Evolutionary conservation across 2,329 filamentous ascomycete genomes (phyloP).

Genomic region (Monilinia vaccinii-corymbosi): DNA sequence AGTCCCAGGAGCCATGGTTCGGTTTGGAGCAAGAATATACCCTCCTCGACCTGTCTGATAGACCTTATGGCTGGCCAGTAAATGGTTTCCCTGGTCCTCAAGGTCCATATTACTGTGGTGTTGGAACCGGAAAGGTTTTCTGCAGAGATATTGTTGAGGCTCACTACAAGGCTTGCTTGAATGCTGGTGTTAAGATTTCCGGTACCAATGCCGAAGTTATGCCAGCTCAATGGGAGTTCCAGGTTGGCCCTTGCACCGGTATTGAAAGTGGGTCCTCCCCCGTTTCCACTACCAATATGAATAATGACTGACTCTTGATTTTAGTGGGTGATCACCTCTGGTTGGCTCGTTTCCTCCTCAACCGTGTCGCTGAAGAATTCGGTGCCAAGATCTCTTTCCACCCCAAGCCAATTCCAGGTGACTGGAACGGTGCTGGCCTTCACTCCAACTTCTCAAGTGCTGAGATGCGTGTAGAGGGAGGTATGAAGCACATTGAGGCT

Average conservation of each 20-base stretch:
- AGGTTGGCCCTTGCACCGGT: slow-evolving; percentile 81
- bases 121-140: slow-evolving; percentile 92
- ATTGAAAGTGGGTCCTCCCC: slow-evolving; percentile 57
- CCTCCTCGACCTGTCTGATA: slow-evolving; percentile 73
- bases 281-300: slow-evolving; percentile 3
- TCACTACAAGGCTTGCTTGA: slow-evolving; percentile 80
- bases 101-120: slow-evolving; percentile 96
- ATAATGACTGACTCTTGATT: slow-evolving; percentile 19
- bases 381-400: slow-evolving; percentile 91
- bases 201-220: slow-evolving; percentile 99
- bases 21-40: slow-evolving; percentile 98
- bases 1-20: slow-evolving; percentile 85
- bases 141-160: slow-evolving; percentile 96
- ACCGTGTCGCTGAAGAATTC: slow-evolving; percentile 91
- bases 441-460: slow-evolving; percentile 90
- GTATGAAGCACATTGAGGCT: slow-evolving; percentile 90
- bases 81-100: slow-evolving; percentile 73
- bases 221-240: slow-evolving; percentile 97
- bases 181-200: slow-evolving; percentile 84
- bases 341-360: slow-evolving; percentile 81
- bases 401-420: slow-evolving; percentile 89
- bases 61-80: slow-evolving; percentile 86
- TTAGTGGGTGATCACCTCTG: slow-evolving; percentile 92
- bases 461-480: slow-evolving; percentile 81
- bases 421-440: slow-evolving; percentile 95